Base-by-base conservation (phyloP, 2,329 filamentous ascomycete species). In the Corinectria fuckeliana region DNA sequence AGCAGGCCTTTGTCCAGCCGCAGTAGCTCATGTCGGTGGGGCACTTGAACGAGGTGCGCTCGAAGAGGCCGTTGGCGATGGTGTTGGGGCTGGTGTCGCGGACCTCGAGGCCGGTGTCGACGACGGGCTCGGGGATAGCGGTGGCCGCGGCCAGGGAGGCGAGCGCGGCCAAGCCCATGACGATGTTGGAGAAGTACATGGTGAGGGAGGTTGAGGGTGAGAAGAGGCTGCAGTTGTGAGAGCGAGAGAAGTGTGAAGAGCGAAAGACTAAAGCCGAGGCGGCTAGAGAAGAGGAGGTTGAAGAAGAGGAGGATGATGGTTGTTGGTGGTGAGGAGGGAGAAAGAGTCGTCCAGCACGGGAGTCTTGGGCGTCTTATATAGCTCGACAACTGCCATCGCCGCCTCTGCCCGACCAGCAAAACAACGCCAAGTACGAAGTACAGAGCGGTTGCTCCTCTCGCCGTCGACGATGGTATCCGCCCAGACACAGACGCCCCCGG, bases 1-100 rank as follows among this genome's bases (percentile, higher is more conserved):
- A 69, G 70, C 81, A 83, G 28, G 79, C 56, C 65, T 72, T 73
- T 58, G 71, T 72, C 75, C 75, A 77, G 58, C 72, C 69, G 68
- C 71, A 73, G 72, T 77, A 77, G 64, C 50, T 61, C 75, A 77
- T 77, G 65, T 61, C 59, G 11, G 52, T 56, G 32, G 75, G 75
- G 69, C 75, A 77, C 36, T 56, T 56, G 70, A 75, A 76, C 62
- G 54, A 57, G 47, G 58, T 64, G 42, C 67, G 66, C 45, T 69
- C 62, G 34, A 66, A 61, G 32, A 69, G 58, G 45, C 57, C 63
- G 8, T 56, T 64, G n/a, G n/a, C n/a, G n/a, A n/a, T n/a, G n/a
- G n/a, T n/a, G n/a, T n/a, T n/a, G n/a, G n/a, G n/a, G 5, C 65
- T 48, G 28, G 55, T 51, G 18, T 57, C 52, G 30, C 58, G 62